These are phyloP conservation scores for Candida parachauliodes DNA, from an alignment of 805 yeast genomes.

Conservation along the genomic window DNA sequence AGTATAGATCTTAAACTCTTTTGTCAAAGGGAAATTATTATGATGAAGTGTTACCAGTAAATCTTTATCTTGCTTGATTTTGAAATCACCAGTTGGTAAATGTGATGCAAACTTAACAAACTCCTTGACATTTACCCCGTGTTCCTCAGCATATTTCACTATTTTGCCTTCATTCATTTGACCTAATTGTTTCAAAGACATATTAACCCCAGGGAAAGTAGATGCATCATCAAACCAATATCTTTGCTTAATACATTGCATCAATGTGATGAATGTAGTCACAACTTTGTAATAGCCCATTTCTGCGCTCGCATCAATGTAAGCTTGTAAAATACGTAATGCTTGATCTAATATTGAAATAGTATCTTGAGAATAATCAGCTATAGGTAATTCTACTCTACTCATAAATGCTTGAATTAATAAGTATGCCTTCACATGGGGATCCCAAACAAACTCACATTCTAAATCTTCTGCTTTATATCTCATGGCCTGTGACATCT, in stretches of 20 bases:
- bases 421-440: slow-evolving; percentile 75
- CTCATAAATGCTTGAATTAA: slow-evolving; percentile 71
- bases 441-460: slow-evolving; percentile 76
- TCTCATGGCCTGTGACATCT: slow-evolving; percentile 71
- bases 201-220: slow-evolving; percentile 47
- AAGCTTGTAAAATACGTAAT: slow-evolving; percentile 89
- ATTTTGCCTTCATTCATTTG: slow-evolving; percentile 31
- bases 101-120: slow-evolving; percentile 52
- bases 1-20: slow-evolving; percentile 65
- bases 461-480: slow-evolving; percentile 56
- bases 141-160: slow-evolving; percentile 28
- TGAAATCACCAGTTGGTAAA: slow-evolving; percentile 58
- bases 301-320: slow-evolving; percentile 85
- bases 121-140: slow-evolving; percentile 41
- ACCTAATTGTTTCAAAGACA: slow-evolving; percentile 30
- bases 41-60: slow-evolving; percentile 51
- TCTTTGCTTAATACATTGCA: slow-evolving; percentile 88
- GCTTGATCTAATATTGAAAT: slow-evolving; percentile 91
- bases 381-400: slow-evolving; percentile 79
- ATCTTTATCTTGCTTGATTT: slow-evolving; percentile 32
- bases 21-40: slow-evolving; percentile 44
- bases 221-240: slow-evolving; percentile 82
- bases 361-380: slow-evolving; percentile 93
- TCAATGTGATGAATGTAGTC: slow-evolving; percentile 56
- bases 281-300: slow-evolving; percentile 67